Evolutionary conservation across 495 filamentous ascomycete species (phyloP).

Genomic region (Durotheca rogersii): DNA sequence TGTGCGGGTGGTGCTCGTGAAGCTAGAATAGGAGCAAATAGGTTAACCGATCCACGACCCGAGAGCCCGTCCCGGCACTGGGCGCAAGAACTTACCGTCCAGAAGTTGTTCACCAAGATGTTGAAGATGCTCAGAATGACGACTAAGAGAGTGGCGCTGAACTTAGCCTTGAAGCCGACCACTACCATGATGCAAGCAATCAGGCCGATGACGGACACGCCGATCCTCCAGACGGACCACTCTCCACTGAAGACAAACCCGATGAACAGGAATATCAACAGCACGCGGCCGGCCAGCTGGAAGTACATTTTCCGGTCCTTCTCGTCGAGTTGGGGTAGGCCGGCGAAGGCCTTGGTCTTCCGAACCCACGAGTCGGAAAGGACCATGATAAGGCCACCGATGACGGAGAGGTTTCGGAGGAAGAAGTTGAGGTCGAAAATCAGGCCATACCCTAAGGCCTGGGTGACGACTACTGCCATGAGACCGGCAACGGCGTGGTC

Average conservation of each 20-base stretch:
- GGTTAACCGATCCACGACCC: slow-evolving; percentile 1
- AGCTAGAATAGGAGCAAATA: slow-evolving; percentile 63
- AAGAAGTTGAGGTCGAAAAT: slow-evolving; percentile 99
- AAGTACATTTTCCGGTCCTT: slow-evolving; percentile 99
- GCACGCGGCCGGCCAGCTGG: slow-evolving; percentile 92
- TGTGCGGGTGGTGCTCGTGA: slow-evolving; percentile 96
- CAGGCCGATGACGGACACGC: slow-evolving; percentile 79
- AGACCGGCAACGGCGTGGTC: slow-evolving; percentile 91
- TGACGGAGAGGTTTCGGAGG: slow-evolving; percentile 94
- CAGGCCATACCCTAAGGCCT: slow-evolving; percentile 94
- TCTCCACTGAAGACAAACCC: slow-evolving; percentile 94
- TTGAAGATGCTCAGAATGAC: slow-evolving; percentile 96
- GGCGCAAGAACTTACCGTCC: slow-evolving; percentile 75
- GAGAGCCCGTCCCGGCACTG: not conserved
- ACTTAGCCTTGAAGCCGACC: slow-evolving; percentile 99
- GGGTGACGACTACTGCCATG: slow-evolving; percentile 87
- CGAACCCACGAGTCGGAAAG: slow-evolving; percentile 96
- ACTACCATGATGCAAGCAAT: slow-evolving; percentile 98
- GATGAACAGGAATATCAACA: slow-evolving; percentile 94
- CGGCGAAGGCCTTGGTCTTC: slow-evolving; percentile 95
- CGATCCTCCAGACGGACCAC: slow-evolving; percentile 82
- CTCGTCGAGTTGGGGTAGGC: slow-evolving; percentile 89
- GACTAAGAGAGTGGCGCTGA: slow-evolving; percentile 90
- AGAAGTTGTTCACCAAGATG: slow-evolving; percentile 98
- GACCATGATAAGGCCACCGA: slow-evolving; percentile 96